Evolutionary conservation across 2,329 filamentous ascomycete species (phyloP).

Genomic region (Botryotinia narcissicola): DNA sequence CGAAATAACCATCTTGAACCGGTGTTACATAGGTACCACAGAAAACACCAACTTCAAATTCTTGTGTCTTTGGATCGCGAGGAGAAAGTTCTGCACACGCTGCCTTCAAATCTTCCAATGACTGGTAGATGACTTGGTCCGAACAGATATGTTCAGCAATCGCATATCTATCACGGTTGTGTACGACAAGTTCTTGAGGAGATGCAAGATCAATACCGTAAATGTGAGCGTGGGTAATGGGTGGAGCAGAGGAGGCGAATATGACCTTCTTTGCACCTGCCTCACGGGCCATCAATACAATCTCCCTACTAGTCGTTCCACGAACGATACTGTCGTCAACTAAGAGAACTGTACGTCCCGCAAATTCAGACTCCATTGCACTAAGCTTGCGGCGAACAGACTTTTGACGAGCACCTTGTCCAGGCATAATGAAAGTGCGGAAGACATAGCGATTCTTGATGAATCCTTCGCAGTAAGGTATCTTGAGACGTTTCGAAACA

Average conservation of each 20-base stretch:
- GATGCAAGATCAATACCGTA: constrained; percentile 78
- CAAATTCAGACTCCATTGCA: constrained; percentile 81
- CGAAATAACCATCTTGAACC: constrained; percentile 77
- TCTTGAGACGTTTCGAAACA: constrained; percentile 71
- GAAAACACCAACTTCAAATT: constrained; percentile 92
- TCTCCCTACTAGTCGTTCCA: constrained; percentile 77
- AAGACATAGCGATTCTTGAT: constrained; percentile 90
- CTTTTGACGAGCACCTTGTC: constrained; percentile 76
- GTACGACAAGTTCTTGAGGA: constrained; percentile 67
- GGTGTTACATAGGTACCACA: constrained; percentile 82
- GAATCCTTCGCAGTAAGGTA: constrained; percentile 77
- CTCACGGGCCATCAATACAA: constrained; percentile 81
- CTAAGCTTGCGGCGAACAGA: constrained; percentile 88
- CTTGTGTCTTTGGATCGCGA: constrained; percentile 50
- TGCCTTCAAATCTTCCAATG: constrained; percentile 73
- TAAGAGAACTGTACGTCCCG: constrained; percentile 73
- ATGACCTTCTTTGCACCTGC: constrained; percentile 79
- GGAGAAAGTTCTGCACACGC: constrained; percentile 73
- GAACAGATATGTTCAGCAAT: constrained; percentile 69
- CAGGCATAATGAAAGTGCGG: constrained; percentile 84
- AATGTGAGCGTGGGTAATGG: constrained; percentile 82
- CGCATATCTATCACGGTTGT: constrained; percentile 58
- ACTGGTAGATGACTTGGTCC: constrained; percentile 74
- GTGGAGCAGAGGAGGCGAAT: constrained; percentile 78
- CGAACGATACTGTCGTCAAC: constrained; percentile 91